A percentile compares a stretch with the other conserved stretches of the same genome.
phyloP scores from a whole-genome alignment of 2,329 filamentous ascomycete genomes.

The Apiospora sp. region DNA sequence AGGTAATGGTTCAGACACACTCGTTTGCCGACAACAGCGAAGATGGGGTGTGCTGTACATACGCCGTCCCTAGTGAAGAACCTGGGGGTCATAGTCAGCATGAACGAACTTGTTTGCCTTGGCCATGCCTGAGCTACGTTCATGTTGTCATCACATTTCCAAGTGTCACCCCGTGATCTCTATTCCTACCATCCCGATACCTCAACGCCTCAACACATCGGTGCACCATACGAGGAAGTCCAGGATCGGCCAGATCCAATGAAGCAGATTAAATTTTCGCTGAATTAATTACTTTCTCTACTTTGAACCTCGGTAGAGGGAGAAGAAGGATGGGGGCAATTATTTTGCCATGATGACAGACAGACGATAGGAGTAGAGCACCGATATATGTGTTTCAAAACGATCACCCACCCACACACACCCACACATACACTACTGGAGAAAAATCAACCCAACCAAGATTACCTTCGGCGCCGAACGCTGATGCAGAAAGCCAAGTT shows the following conservation, averaged over 20 bases:
- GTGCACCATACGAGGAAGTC: background rate
- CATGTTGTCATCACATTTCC: background rate
- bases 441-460: constrained; percentile 13
- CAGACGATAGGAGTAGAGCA: background rate
- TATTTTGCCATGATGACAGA: constrained; percentile 7
- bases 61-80: background rate
- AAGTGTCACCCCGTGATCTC: background rate
- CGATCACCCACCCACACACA: background rate
- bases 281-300: background rate
- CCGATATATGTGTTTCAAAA: background rate
- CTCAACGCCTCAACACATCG: background rate
- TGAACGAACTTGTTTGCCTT: background rate
- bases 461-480: constrained; percentile 22
- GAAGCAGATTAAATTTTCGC: background rate
- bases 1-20: too few relatives aligned
- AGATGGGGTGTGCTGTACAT: too few relatives aligned
- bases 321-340: background rate
- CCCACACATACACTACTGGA: background rate
- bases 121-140: background rate
- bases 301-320: background rate
- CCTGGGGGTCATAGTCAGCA: background rate
- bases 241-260: background rate
- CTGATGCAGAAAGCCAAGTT: constrained; percentile 24
- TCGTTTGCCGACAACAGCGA: too few relatives aligned
- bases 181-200: background rate